Conservation (phyloP, 139 green algal species). For the Volvox africanus region DNA sequence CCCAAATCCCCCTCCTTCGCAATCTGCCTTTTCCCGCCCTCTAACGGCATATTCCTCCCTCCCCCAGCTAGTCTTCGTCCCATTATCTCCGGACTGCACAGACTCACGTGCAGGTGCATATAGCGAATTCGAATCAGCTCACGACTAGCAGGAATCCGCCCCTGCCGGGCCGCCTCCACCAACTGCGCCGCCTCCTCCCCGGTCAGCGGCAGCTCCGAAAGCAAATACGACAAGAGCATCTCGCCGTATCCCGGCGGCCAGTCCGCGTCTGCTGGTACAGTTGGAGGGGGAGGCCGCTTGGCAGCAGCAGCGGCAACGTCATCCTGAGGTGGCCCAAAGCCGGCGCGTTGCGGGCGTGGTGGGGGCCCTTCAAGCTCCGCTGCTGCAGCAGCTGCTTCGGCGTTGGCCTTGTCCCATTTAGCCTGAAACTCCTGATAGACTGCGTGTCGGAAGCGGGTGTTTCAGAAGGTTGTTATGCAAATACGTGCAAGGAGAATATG, state of each 20-base stretch:
- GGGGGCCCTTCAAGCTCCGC: neutral
- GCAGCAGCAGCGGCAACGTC: neutral
- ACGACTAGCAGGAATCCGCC: conserved; percentile 12
- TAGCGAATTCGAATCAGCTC: conserved; percentile 30
- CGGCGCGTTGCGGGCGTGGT: neutral
- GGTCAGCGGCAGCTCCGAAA: neutral
- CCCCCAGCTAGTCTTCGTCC: too few relatives aligned
- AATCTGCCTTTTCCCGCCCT: too few relatives aligned
- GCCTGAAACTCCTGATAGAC: conserved; percentile 12
- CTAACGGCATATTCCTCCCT: too few relatives aligned
- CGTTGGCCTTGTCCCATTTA: conserved; percentile 22
- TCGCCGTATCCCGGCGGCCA: conserved; percentile 28
- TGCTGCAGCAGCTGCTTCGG: neutral
- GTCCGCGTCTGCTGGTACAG: neutral
- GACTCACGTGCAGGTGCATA: conserved; percentile 23
- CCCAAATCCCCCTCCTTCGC: too few relatives aligned
- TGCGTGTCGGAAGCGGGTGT: neutral
- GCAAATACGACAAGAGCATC: neutral
- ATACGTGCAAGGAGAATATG: too few relatives aligned
- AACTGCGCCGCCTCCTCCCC: conserved; percentile 1
- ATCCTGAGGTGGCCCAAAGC: neutral
- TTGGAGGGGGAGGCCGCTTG: neutral
- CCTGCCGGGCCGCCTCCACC: conserved; percentile 26
- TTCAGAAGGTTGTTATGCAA: too few relatives aligned
- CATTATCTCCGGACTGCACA: too few relatives aligned